Percentiles rank a stretch among this genome's conserved stretches.
Evolutionary conservation across 2,329 filamentous ascomycete species (phyloP).

Genomic region (Aspergillus fructus): DNA sequence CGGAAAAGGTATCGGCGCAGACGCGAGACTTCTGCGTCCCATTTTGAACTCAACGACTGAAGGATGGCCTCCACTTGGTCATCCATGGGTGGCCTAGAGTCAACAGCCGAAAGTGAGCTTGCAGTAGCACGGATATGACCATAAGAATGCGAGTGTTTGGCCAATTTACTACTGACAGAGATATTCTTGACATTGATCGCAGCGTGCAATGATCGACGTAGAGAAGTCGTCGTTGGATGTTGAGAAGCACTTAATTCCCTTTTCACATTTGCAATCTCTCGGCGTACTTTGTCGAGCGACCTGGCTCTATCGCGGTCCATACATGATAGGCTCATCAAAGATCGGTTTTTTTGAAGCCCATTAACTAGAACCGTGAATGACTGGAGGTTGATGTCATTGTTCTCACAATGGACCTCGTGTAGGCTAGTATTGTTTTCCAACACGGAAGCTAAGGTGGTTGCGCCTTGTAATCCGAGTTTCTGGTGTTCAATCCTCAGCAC

Average conservation of each 20-base stretch:
- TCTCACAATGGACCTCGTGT: constrained; percentile 67
- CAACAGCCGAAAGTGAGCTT: constrained; percentile 18
- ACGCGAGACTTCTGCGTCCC: constrained; percentile 45
- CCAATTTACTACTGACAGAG: constrained; percentile 31
- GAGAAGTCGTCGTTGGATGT: constrained; percentile 35
- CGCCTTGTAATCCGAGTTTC: constrained; percentile 67
- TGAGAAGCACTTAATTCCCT: constrained; percentile 37
- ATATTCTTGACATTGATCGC: constrained; percentile 36
- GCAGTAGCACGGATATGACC: constrained; percentile 17
- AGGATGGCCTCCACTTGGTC: constrained; percentile 45
- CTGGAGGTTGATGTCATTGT: constrained; percentile 70
- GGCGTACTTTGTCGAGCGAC: constrained; percentile 60
- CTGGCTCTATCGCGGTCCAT: constrained; percentile 63
- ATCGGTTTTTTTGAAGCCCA: constrained; percentile 64
- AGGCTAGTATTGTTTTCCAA: constrained; percentile 63
- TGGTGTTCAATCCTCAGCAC: constrained; percentile 67
- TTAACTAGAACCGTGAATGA: constrained; percentile 70
- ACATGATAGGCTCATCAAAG: constrained; percentile 60
- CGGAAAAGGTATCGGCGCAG: constrained; percentile 46
- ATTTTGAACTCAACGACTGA: constrained; percentile 43
- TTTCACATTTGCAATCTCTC: constrained; percentile 54
- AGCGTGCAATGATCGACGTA: constrained; percentile 45
- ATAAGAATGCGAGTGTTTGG: constrained; percentile 28
- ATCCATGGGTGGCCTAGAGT: constrained; percentile 28
- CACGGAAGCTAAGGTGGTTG: constrained; percentile 67